Base-by-base conservation (phyloP, 2,329 filamentous ascomycete genomes). In the Fusarium subtropicale region DNA sequence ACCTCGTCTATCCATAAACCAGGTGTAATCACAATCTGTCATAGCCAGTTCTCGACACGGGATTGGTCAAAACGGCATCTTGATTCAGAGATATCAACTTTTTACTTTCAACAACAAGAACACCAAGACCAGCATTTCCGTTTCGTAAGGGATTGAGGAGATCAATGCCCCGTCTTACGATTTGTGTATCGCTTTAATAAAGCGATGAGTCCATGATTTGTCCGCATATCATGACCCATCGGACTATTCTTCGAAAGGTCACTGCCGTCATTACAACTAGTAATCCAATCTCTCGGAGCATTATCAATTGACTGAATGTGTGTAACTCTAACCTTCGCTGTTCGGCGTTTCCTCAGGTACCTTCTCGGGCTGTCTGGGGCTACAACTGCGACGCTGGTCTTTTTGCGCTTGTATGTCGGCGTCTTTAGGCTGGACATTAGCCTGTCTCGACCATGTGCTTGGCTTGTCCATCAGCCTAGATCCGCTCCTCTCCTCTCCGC, bases 21-120 rank as follows among this genome's bases (percentile, higher is more conserved):
- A 67, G 34, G 34, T 71, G 71, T 74, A 73, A 74, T 73, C 68
- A 45, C 30, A 64, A 71, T 73, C 62, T 74, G 71, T 73, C 71
- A 74, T 73, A 68, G 34, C 42, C 47, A 51, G 56, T 41, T 60
- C 46, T 51, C 47, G 44, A 28, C 20, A 55, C 30, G 30, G 44
- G 57, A 74, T 74, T 74, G 71, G 71, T 63, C 61, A 20, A 48
- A 56, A 52, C 16, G 42, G 38, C 53, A 44, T 47, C 51, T 52
- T 60, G 52, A 59, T 63, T 50, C 48, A 63, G 46, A 72, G 71
- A 73, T 73, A 73, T 73, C 71, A 68, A 52, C 52, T 61, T 70
- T 60, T 42, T n/a, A 36, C 42, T 61, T 48, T 56, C 63, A 58
- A 62, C 54, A 56, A 55, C 20, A 55, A 53, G 20, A 66, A 41